Evolutionary conservation across 2,329 filamentous ascomycete genomes (phyloP).

Genomic region (Thielaviopsis euricoi): DNA sequence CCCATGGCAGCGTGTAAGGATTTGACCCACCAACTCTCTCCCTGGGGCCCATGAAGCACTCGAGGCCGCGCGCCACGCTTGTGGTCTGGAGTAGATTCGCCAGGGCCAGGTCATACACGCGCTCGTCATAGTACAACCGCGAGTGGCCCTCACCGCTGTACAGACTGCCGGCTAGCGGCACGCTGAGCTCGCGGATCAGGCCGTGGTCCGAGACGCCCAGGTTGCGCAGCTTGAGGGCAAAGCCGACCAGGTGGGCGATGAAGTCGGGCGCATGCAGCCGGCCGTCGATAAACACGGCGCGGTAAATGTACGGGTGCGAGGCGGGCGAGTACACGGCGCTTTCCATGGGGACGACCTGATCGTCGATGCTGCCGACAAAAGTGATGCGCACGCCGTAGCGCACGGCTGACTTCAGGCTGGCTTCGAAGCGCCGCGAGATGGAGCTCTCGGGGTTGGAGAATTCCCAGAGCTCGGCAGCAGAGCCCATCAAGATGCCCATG

Average conservation of each 20-base stretch:
- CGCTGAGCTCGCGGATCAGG: slow-evolving; percentile 74
- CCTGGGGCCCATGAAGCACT: slow-evolving; percentile 18
- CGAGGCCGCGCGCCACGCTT: slow-evolving; percentile 27
- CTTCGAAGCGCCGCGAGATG: slow-evolving; percentile 67
- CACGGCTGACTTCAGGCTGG: slow-evolving; percentile 56
- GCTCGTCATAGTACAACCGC: slow-evolving; percentile 74
- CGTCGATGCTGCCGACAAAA: slow-evolving; percentile 88
- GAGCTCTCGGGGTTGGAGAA: slow-evolving; percentile 70
- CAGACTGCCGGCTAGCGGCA: slow-evolving; percentile 75
- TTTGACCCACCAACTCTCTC: slow-evolving; percentile 40
- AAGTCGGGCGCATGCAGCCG: slow-evolving; percentile 87
- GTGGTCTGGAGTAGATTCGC: slow-evolving; percentile 60
- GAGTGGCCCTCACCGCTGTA: slow-evolving; percentile 91
- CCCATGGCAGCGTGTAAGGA: slow-evolving; percentile 86
- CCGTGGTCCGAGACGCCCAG: slow-evolving; percentile 86
- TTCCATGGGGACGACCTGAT: slow-evolving; percentile 71
- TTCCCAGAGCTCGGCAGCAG: slow-evolving; percentile 87
- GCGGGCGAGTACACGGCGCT: slow-evolving; percentile 78
- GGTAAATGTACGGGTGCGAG: slow-evolving; percentile 81
- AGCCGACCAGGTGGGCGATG: slow-evolving; percentile 80
- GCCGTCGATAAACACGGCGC: slow-evolving; percentile 91
- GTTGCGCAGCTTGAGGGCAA: slow-evolving; percentile 85
- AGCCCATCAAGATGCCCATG: slow-evolving; percentile 71
- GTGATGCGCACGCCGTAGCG: slow-evolving; percentile 68
- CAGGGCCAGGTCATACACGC: slow-evolving; percentile 67